Base-by-base conservation (phyloP, 2,329 filamentous ascomycete species). In the Alternaria gansuensis region DNA sequence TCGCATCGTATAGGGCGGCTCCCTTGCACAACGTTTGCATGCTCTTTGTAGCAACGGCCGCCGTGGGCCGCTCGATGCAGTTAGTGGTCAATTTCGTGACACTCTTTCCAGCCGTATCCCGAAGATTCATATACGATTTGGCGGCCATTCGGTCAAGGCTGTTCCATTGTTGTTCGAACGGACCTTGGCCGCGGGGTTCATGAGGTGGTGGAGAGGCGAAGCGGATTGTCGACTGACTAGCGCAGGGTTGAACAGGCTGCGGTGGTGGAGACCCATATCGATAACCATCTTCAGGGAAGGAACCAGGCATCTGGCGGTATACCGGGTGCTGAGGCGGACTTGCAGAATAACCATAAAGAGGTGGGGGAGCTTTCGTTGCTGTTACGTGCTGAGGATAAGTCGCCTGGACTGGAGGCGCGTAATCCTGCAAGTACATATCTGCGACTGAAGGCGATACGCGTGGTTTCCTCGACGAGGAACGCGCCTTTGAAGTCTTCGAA, bases 1-100 rank as follows among this genome's bases (percentile, higher is more conserved):
- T 84, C 54, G 86, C 79, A 67, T 90, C 86, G 66, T 82, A 87
- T 17, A 86, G 75, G 5, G 73, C 80, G 26, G 73, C 78, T 23
- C 73, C 77, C 62, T 75, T 79, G 54, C 72, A 79, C 51, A 81
- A 65, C 44, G 73, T 74, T 41, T 75, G 72, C 48, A 75, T 77
- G 44, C 73, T 75, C 53, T 72, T 76, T 48, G 71, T 72, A 13
- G 68, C 69, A 10, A 74, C 62, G 7, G 70, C 62, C 40, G 66
- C 62, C 6, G 72, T 72, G 9, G 74, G 72, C 33, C 63, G 64
- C 58, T 76, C 73, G 26, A 76, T 70, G 39, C 65, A 72, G 37
- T 70, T 68, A 8, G 66, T 64, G 4, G 71, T 71, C 33, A 76
- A 29, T 33, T 67, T 72, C 9, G 65, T 68, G 7, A 62, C 60